phyloP scores from a whole-genome alignment of 2,329 filamentous ascomycete genomes.

The Blastomyces emzantsi region DNA sequence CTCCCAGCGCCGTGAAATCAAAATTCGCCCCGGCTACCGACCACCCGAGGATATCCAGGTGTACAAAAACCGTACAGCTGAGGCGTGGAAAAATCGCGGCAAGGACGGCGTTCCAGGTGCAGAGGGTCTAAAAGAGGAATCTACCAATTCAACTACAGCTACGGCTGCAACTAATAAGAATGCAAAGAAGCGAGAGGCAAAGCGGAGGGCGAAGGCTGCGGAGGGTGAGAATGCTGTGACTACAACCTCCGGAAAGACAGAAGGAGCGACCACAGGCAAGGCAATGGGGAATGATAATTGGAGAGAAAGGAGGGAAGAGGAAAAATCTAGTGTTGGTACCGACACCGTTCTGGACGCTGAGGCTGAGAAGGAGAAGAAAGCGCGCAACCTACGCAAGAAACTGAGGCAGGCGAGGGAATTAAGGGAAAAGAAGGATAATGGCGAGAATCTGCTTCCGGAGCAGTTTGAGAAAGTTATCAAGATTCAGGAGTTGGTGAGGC shows the following conservation, averaged over 20 bases:
- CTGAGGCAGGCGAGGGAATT: conserved; percentile 86
- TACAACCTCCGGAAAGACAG: conserved; percentile 31
- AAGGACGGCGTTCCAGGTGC: conserved; percentile 68
- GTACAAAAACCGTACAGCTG: conserved; percentile 87
- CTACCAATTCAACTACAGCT: conserved; percentile 42
- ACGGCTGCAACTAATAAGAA: conserved; percentile 67
- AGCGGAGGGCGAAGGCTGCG: conserved; percentile 49
- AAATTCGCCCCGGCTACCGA: conserved; percentile 83
- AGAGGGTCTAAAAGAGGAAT: conserved; percentile 45
- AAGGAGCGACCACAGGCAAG: conserved; percentile 3
- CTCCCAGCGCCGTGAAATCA: conserved; percentile 86
- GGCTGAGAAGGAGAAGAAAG: conserved; percentile 83
- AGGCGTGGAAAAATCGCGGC: conserved; percentile 69
- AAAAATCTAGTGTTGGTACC: conserved; percentile 13
- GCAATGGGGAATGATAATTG: conserved; percentile 22
- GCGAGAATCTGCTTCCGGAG: conserved; percentile 75
- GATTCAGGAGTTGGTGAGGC: conserved; percentile 85
- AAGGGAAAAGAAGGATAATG: conserved; percentile 81
- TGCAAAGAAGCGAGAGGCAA: conserved; percentile 64
- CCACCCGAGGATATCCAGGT: conserved; percentile 93
- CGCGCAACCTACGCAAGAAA: conserved; percentile 86
- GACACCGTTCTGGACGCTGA: conserved; percentile 52
- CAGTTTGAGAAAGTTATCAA: conserved; percentile 97
- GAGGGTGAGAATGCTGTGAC: conserved; percentile 50
- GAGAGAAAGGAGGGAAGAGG: conserved; percentile 23